Conservation (phyloP, 73 alveolate genomes). For the Paramecium pentaurelia region DNA sequence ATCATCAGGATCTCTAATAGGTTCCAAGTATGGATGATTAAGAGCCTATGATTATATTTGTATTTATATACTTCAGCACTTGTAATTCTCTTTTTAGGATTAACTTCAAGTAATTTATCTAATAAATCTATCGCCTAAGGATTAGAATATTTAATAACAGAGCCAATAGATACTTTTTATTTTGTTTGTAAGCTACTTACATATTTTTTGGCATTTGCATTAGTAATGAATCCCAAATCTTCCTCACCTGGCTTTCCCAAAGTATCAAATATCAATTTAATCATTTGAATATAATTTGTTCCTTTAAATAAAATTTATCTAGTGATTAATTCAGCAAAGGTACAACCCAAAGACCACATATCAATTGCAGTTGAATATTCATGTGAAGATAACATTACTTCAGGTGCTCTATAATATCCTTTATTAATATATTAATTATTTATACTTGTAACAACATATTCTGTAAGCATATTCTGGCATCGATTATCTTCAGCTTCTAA, state of each 20-base stretch:
- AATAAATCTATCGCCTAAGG: slow-evolving; percentile 53
- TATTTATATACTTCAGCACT: background rate
- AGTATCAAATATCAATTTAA: slow-evolving; percentile 64
- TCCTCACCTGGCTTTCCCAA: slow-evolving; percentile 59
- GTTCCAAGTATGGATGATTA: slow-evolving; percentile 48
- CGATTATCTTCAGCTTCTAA: slow-evolving; percentile 27
- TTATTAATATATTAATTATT: background rate
- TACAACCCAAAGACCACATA: slow-evolving; percentile 81
- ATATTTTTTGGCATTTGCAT: slow-evolving; percentile 46
- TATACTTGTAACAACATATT: slow-evolving; percentile 70
- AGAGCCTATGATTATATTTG: background rate
- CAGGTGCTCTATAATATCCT: slow-evolving; percentile 83
- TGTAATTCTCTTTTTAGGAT: slow-evolving; percentile 51
- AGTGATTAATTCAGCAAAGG: slow-evolving; percentile 78
- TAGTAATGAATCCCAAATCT: slow-evolving; percentile 40
- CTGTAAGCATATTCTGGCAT: slow-evolving; percentile 56
- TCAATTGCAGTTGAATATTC: slow-evolving; percentile 73
- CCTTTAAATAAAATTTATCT: slow-evolving; percentile 71
- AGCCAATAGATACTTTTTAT: background rate
- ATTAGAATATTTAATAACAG: slow-evolving; percentile 21
- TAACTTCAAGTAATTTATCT: slow-evolving; percentile 51
- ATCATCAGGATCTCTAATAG: slow-evolving; percentile 53
- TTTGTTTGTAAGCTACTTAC: slow-evolving; percentile 36
- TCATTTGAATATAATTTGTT: slow-evolving; percentile 66
- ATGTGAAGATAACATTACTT: slow-evolving; percentile 69